Conservation (phyloP, 345 rosid genomes). For the Eucalyptus erythrocorys region DNA sequence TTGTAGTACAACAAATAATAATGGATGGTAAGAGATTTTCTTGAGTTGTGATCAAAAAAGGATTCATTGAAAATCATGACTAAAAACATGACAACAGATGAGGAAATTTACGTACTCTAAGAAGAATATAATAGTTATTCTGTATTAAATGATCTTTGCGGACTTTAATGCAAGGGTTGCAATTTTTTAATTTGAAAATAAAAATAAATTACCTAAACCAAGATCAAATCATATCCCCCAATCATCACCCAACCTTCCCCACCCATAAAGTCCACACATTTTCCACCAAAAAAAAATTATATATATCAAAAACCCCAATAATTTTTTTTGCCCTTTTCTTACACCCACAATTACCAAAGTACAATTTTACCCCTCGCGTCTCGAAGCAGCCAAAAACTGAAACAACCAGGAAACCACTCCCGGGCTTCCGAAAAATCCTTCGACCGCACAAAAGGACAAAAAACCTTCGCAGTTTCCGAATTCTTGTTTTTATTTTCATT, state of each 20-base stretch:
- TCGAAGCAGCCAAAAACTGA: not conserved
- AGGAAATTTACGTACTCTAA: not conserved
- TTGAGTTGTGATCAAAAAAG: not conserved
- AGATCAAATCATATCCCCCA: not conserved
- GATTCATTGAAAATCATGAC: not conserved
- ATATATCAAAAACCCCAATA: not conserved
- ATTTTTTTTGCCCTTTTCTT: fast-evolving
- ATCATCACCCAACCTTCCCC: not conserved
- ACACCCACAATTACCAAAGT: not conserved
- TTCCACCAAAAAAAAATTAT: not conserved
- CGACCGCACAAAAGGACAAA: not conserved
- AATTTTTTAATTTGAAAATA: not conserved
- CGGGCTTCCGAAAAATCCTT: not conserved
- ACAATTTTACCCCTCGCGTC: not conserved
- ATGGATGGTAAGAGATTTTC: not conserved
- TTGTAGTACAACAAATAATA: not conserved
- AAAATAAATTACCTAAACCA: not conserved
- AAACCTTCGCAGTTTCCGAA: not conserved
- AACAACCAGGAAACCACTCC: not conserved
- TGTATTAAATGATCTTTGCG: not conserved
- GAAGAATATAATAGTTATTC: not conserved
- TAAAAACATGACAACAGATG: not conserved
- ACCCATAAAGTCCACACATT: not conserved
- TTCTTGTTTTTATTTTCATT: not conserved
- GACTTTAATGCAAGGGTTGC: not conserved